A percentile compares a stretch with the other conserved stretches of the same genome.
phyloP scores from a whole-genome alignment of 169 alveolate genomes.

The Plasmodium berghei region DNA sequence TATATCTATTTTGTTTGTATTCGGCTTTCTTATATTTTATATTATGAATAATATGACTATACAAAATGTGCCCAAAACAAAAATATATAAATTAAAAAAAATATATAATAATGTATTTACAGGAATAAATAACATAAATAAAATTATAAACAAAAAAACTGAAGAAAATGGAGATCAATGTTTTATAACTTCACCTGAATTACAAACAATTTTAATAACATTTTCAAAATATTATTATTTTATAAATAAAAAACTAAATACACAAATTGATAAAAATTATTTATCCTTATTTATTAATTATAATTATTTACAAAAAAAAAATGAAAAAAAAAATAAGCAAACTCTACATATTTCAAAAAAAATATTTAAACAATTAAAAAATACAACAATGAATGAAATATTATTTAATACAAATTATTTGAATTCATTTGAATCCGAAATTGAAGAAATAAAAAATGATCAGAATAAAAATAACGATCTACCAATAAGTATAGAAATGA shows the following conservation, averaged over 20 bases:
- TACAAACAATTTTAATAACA: slow-evolving; percentile 5
- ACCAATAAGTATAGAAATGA: not conserved
- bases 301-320: slow-evolving; percentile 6
- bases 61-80: not conserved
- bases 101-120: slow-evolving; percentile 2
- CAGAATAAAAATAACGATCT: not conserved
- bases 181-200: not conserved
- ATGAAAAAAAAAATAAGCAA: slow-evolving; percentile 6
- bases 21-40: slow-evolving; percentile 33
- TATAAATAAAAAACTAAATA: slow-evolving; percentile 5
- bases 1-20: slow-evolving; percentile 21
- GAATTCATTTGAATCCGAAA: too few species aligned
- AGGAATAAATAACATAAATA: not conserved
- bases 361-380: slow-evolving; percentile 14
- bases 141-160: not conserved
- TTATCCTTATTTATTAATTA: slow-evolving; percentile 13
- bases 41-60: slow-evolving; percentile 2
- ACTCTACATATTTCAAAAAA: slow-evolving; percentile 6
- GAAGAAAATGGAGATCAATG: too few species aligned
- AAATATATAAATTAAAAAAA: slow-evolving; percentile 5
- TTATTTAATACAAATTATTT: too few species aligned
- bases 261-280: slow-evolving; percentile 17
- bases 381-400: not conserved
- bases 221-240: slow-evolving; percentile 24
- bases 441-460: not conserved